phyloP scores from a whole-genome alignment of 805 yeast genomes.

The Ascoidea asiatica region DNA sequence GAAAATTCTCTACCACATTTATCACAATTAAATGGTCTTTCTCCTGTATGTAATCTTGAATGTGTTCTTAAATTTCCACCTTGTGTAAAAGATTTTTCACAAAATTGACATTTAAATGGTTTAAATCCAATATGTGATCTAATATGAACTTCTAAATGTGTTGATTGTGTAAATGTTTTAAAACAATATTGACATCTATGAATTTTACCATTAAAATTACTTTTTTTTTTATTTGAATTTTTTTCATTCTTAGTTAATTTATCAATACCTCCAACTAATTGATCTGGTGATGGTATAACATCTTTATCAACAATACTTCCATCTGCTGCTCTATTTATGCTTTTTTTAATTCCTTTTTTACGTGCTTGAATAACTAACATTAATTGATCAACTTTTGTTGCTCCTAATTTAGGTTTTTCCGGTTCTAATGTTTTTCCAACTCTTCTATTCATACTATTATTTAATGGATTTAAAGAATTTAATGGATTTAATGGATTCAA shows the following conservation, averaged over 20 bases:
- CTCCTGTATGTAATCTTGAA: constrained; percentile 79
- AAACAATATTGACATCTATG: constrained; percentile 69
- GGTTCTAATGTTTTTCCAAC: neutral
- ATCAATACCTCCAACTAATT: constrained; percentile 70
- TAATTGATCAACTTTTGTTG: constrained; percentile 80
- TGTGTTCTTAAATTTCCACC: constrained; percentile 87
- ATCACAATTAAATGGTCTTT: constrained; percentile 66
- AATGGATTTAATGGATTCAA: too few species aligned
- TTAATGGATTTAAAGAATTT: too few species aligned
- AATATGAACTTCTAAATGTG: constrained; percentile 82
- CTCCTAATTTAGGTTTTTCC: constrained; percentile 63
- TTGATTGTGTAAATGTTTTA: constrained; percentile 75
- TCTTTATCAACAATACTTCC: constrained; percentile 52
- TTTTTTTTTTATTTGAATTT: constrained; percentile 9
- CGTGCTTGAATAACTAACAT: constrained; percentile 88
- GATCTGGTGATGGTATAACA: constrained; percentile 44
- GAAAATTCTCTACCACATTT: constrained; percentile 51
- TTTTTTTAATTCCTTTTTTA: constrained; percentile 57
- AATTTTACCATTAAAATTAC: constrained; percentile 31
- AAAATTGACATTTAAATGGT: constrained; percentile 68
- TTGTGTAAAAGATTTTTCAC: constrained; percentile 76
- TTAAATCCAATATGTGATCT: constrained; percentile 79
- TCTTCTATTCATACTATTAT: too few species aligned
- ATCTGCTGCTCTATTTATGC: constrained; percentile 50
- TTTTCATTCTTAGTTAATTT: constrained; percentile 28